These are phyloP conservation scores for Cladosporium sp. DNA, from an alignment of 2,329 filamentous ascomycete species.

Conservation along the genomic window DNA sequence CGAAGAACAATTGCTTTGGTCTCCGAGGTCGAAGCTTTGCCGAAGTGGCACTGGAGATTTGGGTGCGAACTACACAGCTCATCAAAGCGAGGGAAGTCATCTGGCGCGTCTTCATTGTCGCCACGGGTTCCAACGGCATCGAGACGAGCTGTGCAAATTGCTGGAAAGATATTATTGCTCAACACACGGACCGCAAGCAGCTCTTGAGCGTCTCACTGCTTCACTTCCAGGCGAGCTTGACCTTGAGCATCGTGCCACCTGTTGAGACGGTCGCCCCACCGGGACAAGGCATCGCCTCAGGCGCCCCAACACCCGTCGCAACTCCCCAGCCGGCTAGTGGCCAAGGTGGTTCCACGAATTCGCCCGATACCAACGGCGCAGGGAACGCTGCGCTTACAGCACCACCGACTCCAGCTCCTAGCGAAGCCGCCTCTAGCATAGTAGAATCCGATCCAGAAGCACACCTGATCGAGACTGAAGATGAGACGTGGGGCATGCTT, in stretches of 20 bases:
- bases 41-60: constrained; percentile 68
- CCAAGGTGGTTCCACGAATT: background rate
- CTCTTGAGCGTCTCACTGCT: constrained; percentile 25
- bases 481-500: constrained; percentile 71
- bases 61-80: constrained; percentile 56
- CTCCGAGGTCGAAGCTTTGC: constrained; percentile 55
- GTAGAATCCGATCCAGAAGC: constrained; percentile 54
- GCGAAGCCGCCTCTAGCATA: constrained; percentile 42
- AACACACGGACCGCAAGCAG: constrained; percentile 30
- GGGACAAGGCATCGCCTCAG: background rate
- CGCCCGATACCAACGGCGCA: background rate
- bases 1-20: constrained; percentile 68
- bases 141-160: constrained; percentile 3
- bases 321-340: constrained; percentile 1
- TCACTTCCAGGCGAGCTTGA: constrained; percentile 2
- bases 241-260: background rate
- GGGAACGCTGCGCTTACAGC: constrained; percentile 13
- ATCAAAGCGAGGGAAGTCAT: constrained; percentile 5
- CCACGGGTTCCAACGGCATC: constrained; percentile 3
- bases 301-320: constrained; percentile 3
- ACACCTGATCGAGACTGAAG: constrained; percentile 63
- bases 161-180: constrained; percentile 10
- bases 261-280: constrained; percentile 7
- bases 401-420: constrained; percentile 41
- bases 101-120: constrained; percentile 32